phyloP scores from a whole-genome alignment of 2,329 filamentous ascomycete genomes.

The Teratosphaeria epicoccoides region DNA sequence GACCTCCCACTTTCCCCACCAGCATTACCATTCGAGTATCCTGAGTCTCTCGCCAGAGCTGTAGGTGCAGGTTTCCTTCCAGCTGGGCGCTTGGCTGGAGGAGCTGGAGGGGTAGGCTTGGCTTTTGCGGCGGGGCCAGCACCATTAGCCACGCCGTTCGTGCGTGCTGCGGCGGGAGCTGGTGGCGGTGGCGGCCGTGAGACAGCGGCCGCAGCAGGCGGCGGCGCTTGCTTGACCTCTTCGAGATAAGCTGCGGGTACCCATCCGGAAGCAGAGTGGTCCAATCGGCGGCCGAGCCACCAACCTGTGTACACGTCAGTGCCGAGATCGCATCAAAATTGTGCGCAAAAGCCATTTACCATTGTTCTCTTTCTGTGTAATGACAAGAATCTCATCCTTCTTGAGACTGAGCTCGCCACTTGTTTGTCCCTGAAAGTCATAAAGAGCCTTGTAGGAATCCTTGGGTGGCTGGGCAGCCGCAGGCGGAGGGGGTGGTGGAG shows the following conservation, averaged over 20 bases:
- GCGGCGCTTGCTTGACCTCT: conserved; percentile 52
- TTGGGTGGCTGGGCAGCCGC: conserved; percentile 48
- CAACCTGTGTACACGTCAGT: conserved; percentile 51
- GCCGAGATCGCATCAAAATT: background rate
- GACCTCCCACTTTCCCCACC: conserved; percentile 27
- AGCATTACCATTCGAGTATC: conserved; percentile 32
- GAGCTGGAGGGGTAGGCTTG: conserved; percentile 65
- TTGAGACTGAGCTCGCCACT: conserved; percentile 74
- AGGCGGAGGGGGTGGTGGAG: conserved; percentile 50
- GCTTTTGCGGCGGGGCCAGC: conserved; percentile 34
- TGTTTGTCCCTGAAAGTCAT: conserved; percentile 78
- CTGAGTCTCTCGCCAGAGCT: conserved; percentile 57
- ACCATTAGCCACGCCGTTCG: conserved; percentile 28
- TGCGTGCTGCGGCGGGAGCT: conserved; percentile 29
- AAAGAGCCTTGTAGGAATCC: conserved; percentile 81
- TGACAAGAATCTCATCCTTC: conserved; percentile 71
- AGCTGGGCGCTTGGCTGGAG: conserved; percentile 69
- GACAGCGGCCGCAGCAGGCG: conserved; percentile 44
- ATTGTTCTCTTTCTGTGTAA: conserved; percentile 91
- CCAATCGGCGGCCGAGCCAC: conserved; percentile 78
- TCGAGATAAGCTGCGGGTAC: conserved; percentile 89
- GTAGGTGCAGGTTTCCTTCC: conserved; percentile 59
- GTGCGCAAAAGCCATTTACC: conserved; percentile 46
- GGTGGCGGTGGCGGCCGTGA: conserved; percentile 51
- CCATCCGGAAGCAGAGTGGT: conserved; percentile 72